Evolutionary conservation across 2,329 filamentous ascomycete genomes (phyloP).

Genomic region (Aureobasidium pullulans): DNA sequence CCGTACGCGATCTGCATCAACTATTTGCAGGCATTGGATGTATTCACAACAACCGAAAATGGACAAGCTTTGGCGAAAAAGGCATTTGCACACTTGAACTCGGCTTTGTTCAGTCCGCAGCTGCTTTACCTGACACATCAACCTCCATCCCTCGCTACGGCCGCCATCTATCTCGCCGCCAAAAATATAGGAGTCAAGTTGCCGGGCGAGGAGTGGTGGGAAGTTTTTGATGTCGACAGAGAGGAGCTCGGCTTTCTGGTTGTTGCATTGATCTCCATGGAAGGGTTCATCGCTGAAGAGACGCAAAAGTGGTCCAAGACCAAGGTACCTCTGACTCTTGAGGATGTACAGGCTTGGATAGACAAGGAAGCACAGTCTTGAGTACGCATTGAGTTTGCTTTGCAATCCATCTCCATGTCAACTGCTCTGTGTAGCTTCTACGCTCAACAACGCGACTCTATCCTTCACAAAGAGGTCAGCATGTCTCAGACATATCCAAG

Average conservation of each 20-base stretch:
- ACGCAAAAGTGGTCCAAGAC: slow-evolving; percentile 40
- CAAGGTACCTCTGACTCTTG: slow-evolving; percentile 53
- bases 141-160: slow-evolving; percentile 74
- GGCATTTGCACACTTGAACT: slow-evolving; percentile 74
- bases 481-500: no score
- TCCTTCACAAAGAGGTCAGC: no score
- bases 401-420: neutral
- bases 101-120: slow-evolving; percentile 77
- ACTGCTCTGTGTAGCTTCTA: neutral
- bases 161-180: slow-evolving; percentile 84
- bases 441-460: neutral
- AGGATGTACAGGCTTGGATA: slow-evolving; percentile 54
- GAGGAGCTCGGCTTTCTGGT: slow-evolving; percentile 92
- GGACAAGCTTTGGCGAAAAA: slow-evolving; percentile 53
- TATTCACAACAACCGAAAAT: slow-evolving; percentile 38
- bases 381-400: neutral
- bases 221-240: slow-evolving; percentile 91
- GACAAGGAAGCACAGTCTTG: slow-evolving; percentile 25
- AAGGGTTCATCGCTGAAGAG: slow-evolving; percentile 58
- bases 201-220: slow-evolving; percentile 88
- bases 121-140: slow-evolving; percentile 88
- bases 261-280: slow-evolving; percentile 73
- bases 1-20: slow-evolving; percentile 84
- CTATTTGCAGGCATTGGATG: slow-evolving; percentile 83
- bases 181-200: slow-evolving; percentile 69